Evolutionary conservation across 176 grass and related monocot species (phyloP).

Genomic region (Tillandsia leiboldiana): DNA sequence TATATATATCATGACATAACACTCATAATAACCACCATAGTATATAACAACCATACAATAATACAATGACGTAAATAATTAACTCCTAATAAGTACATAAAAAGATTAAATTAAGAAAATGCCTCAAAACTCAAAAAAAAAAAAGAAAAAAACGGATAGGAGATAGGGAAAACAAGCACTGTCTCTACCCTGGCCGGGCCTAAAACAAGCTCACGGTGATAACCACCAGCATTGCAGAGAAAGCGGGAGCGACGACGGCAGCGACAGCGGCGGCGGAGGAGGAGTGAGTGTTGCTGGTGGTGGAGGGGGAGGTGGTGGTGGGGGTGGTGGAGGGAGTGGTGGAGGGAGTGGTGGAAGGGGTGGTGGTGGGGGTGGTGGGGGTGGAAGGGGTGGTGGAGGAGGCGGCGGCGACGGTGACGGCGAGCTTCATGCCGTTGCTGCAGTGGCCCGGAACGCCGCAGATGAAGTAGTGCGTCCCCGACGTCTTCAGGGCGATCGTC

Average conservation of each 20-base stretch:
- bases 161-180: slow-evolving; percentile 32
- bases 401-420: slow-evolving; percentile 30
- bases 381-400: slow-evolving; percentile 25
- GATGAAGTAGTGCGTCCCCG: slow-evolving; percentile 80
- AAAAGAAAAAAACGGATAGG: neutral
- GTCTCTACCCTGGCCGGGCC: slow-evolving; percentile 53
- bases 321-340: slow-evolving; percentile 13
- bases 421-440: slow-evolving; percentile 72
- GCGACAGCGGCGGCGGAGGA: slow-evolving; percentile 4
- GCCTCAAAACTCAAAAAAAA: neutral
- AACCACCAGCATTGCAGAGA: slow-evolving; percentile 8
- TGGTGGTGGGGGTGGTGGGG: slow-evolving; percentile 13
- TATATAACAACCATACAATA: neutral
- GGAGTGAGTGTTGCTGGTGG: slow-evolving; percentile 12
- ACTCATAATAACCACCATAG: no score
- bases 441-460: slow-evolving; percentile 56
- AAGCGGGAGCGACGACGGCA: slow-evolving; percentile 24
- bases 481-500: slow-evolving; percentile 50
- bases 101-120: slow-evolving; percentile 9
- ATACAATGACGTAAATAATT: neutral
- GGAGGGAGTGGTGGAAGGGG: slow-evolving; percentile 17
- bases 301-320: slow-evolving; percentile 14
- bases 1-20: no score
- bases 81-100: slow-evolving; percentile 13
- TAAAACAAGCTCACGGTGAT: slow-evolving; percentile 39